Percentiles rank a stretch among this genome's conserved stretches.
phyloP scores from a whole-genome alignment of 2,329 filamentous ascomycete genomes.

The Arachnomyces sp. region DNA sequence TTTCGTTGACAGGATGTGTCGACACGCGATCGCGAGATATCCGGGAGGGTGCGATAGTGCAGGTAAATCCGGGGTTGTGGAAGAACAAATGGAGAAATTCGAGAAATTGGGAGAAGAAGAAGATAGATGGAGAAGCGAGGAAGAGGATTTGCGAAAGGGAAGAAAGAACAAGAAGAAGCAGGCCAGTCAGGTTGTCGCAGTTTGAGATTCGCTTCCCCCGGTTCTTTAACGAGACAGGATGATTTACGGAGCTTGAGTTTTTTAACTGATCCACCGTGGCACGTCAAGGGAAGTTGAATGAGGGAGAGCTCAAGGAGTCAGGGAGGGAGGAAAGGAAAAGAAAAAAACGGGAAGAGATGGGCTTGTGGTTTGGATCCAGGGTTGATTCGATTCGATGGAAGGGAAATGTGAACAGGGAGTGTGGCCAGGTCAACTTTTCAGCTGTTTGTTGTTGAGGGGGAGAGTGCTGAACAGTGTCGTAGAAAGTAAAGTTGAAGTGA shows the following conservation, averaged over 20 bases:
- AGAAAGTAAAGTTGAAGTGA: no score
- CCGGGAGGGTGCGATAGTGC: not conserved
- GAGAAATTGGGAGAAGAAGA: slow-evolving; percentile 9
- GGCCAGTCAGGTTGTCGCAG: slow-evolving; percentile 6
- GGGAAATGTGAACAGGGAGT: slow-evolving; percentile 7
- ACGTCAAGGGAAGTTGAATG: slow-evolving; percentile 6
- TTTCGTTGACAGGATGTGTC: no score
- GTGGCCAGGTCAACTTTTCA: no score
- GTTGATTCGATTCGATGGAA: not conserved
- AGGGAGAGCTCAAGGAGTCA: slow-evolving; percentile 11
- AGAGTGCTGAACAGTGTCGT: no score
- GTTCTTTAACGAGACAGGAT: slow-evolving; percentile 9
- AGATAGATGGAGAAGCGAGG: slow-evolving; percentile 9
- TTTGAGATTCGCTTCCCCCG: no score
- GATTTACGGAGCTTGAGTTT: slow-evolving; percentile 6
- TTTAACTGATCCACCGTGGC: slow-evolving; percentile 9
- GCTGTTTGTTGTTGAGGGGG: no score
- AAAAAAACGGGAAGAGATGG: slow-evolving; percentile 13
- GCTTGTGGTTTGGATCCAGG: slow-evolving; percentile 7
- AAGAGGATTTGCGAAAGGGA: slow-evolving; percentile 4
- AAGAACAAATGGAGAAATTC: not conserved
- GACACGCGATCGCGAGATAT: no score
- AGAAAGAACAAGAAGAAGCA: slow-evolving; percentile 9
- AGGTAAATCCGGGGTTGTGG: slow-evolving; percentile 5
- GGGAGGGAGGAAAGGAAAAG: slow-evolving; percentile 9